These are phyloP conservation scores for Populus alba DNA, from an alignment of 345 rosid genomes.

Conservation along the genomic window DNA sequence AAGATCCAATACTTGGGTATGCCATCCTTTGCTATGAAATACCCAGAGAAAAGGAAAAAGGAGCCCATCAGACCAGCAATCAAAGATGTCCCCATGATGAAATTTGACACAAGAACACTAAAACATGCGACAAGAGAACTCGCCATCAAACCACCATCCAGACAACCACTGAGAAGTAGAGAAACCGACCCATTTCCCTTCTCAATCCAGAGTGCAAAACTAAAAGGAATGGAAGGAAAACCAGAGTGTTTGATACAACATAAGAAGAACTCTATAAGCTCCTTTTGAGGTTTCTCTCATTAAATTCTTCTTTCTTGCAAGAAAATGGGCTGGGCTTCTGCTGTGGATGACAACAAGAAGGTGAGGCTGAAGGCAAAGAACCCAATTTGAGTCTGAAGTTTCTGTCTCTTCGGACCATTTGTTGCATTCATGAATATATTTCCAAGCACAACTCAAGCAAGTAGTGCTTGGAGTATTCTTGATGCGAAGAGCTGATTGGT, in stretches of 20 bases:
- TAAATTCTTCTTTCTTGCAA: conserved; percentile 31
- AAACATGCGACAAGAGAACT: conserved; percentile 35
- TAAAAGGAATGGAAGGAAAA: conserved; percentile 34
- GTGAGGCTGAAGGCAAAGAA: conserved; percentile 35
- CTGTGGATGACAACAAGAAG: conserved; percentile 33
- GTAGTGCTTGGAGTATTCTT: conserved; percentile 26
- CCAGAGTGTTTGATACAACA: conserved; percentile 28
- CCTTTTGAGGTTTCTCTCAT: conserved; percentile 37
- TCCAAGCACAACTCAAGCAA: conserved; percentile 29
- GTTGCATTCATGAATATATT: conserved; percentile 27
- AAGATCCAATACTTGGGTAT: conserved; percentile 31
- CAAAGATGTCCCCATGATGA: conserved; percentile 28
- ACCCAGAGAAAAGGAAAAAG: conserved; percentile 36
- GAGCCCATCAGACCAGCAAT: conserved; percentile 33
- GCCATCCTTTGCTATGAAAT: conserved; percentile 32
- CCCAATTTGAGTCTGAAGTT: conserved; percentile 33
- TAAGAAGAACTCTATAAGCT: conserved; percentile 37
- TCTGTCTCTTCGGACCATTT: conserved; percentile 9
- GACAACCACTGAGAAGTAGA: conserved; percentile 29
- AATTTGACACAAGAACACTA: conserved; percentile 34
- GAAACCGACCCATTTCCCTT: conserved; percentile 29
- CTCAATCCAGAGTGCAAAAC: conserved; percentile 28
- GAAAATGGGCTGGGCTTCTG: conserved; percentile 39
- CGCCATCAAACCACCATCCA: conserved; percentile 36
- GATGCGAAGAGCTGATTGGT: conserved; percentile 35